Evolutionary conservation across 768 basidiomycete genomes (phyloP), one percentile per base, ranked within the genome.

Genomic region (Saitozyma sp.): DNA sequence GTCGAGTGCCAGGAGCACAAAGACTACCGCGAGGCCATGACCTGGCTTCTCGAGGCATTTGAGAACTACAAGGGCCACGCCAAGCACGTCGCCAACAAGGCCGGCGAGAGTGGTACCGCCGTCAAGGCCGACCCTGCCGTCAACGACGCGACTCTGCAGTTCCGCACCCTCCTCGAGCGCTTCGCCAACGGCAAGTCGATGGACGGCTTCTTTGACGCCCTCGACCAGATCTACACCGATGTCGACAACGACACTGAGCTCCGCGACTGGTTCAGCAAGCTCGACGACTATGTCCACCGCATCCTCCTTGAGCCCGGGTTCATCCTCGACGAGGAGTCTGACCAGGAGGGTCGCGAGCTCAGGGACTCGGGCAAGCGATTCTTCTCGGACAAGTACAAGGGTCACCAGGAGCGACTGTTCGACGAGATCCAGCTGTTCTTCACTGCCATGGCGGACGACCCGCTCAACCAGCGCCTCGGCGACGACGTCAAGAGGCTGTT

Each of bases 1-100:
- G 84, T 94, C 61, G 94, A 97, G 74, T 93, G 91, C 76, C 93
- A 96, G 80, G 88, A 88, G 74, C 92, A 95, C 80, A 84, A 87
- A 56, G 89, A 95, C 75, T 97, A 96, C 79, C 90, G 92, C 69
- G 86, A 87, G 59, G 81, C 82, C 67, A 80, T 82, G 73, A 73
- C 74, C 46, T 83, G 81, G 77, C 79, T 83, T 74, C 76, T 83
- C 67, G 79, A 82, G 76, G 73, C 75, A 50, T 73, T 79, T 55
- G 81, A 61, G 85, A 76, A 77, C 69, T 79, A 79, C 71, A 65
- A 80, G 67, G 79, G 78, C 20, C 84, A 87, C 61, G 86, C 85
- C 45, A 78, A 82, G 62, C 75, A 76, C 59, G 79, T 82, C 45
- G 73, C 79, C 66, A 61, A 64, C 63, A 80, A 81, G 62, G 81